A percentile compares a stretch with the other conserved stretches of the same genome.
These are phyloP conservation scores for Yamadazyma atlantica DNA, from an alignment of 1,139 yeast genomes.

Conservation along the genomic window DNA sequence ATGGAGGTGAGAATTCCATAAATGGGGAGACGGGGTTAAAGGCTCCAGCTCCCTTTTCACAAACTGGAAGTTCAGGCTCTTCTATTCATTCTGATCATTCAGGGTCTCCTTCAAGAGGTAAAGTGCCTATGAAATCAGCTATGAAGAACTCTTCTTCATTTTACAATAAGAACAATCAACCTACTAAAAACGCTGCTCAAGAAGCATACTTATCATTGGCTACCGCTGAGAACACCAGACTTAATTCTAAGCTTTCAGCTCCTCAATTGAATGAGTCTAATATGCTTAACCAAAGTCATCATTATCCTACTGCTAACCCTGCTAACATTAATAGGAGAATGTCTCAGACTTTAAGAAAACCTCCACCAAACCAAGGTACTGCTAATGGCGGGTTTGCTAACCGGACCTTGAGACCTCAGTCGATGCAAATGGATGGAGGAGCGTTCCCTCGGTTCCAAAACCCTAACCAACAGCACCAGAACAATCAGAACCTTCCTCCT, in stretches of 20 bases:
- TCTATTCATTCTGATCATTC: slow-evolving; percentile 26
- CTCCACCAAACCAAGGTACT: slow-evolving; percentile 16
- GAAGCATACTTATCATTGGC: slow-evolving; percentile 66
- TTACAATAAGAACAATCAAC: slow-evolving; percentile 11
- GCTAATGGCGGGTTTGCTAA: slow-evolving; percentile 13
- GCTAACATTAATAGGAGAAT: slow-evolving; percentile 22
- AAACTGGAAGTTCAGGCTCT: slow-evolving; percentile 29
- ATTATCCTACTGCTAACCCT: slow-evolving; percentile 13
- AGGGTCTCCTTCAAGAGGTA: slow-evolving; percentile 15
- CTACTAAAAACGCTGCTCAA: slow-evolving; percentile 40
- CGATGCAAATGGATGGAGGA: slow-evolving; percentile 12
- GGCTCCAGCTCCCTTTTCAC: slow-evolving; percentile 13
- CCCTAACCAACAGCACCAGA: not conserved
- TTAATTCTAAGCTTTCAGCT: slow-evolving; percentile 60
- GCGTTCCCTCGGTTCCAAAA: slow-evolving; percentile 1
- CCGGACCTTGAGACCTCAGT: slow-evolving; percentile 39
- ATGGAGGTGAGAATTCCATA: slow-evolving; percentile 2
- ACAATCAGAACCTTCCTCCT: not conserved
- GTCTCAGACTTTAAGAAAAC: slow-evolving; percentile 33
- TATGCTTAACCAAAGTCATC: slow-evolving; percentile 12
- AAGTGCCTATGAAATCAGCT: slow-evolving; percentile 61
- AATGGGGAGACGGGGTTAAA: slow-evolving; percentile 12
- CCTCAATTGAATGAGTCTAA: slow-evolving; percentile 28
- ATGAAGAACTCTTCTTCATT: slow-evolving; percentile 49
- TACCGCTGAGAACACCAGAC: slow-evolving; percentile 75